Percentiles rank a stretch among this genome's conserved stretches.
These are phyloP conservation scores for Dendrobium officinale DNA, from an alignment of 106 monocot species.

Conservation along the genomic window DNA sequence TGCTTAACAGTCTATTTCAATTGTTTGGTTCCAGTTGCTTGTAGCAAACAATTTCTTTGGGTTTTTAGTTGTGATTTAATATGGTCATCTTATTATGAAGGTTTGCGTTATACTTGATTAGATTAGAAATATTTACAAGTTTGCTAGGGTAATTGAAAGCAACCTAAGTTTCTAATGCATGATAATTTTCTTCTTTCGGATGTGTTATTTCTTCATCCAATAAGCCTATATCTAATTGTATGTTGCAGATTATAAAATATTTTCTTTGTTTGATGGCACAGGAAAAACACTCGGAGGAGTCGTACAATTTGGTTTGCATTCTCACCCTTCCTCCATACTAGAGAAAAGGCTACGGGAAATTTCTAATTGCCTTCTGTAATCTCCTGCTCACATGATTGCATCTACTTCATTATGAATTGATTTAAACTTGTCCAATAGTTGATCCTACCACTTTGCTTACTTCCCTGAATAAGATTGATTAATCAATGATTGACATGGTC, in stretches of 20 bases:
- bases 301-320: conserved; percentile 96
- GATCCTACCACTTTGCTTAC: too few species aligned
- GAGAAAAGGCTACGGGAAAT: conserved; percentile 98
- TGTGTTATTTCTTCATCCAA: too few species aligned
- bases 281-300: conserved; percentile 92
- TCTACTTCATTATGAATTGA: background rate
- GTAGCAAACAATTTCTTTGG: background rate
- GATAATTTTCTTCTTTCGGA: background rate
- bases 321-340: conserved; percentile 97
- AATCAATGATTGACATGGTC: too few species aligned
- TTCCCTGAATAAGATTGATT: too few species aligned
- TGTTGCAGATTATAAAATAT: background rate
- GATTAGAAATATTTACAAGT: background rate
- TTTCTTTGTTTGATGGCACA: conserved; percentile 11
- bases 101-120: background rate
- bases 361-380: conserved; percentile 97
- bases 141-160: background rate
- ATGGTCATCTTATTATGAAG: background rate
- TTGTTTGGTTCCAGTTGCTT: background rate
- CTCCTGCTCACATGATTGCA: background rate
- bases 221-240: too few species aligned
- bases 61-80: background rate
- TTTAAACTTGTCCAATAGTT: too few species aligned
- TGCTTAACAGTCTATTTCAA: background rate
- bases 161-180: background rate